A percentile compares a stretch with the other conserved stretches of the same genome.
phyloP scores from a whole-genome alignment of 805 yeast species.

The Saccharomycopsis capsularis region DNA sequence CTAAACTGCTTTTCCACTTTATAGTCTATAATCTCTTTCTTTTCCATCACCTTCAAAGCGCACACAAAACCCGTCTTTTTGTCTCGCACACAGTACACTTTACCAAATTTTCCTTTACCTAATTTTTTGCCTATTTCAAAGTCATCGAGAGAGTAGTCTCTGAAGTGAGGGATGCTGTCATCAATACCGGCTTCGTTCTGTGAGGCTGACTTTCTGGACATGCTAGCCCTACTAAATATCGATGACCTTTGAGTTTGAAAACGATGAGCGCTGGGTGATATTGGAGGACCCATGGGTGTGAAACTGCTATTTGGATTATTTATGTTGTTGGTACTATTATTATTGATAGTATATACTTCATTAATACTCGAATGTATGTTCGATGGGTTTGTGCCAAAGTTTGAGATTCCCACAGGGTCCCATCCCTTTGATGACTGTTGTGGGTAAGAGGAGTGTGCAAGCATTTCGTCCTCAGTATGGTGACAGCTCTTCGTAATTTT shows the following conservation, averaged over 20 bases:
- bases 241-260: not conserved
- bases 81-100: conserved; percentile 83
- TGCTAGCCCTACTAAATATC: not conserved
- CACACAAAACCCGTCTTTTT: conserved; percentile 68
- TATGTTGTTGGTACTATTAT: not conserved
- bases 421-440: conserved; percentile 11
- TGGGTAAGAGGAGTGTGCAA: not conserved
- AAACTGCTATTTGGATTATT: conserved; percentile 2
- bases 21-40: conserved; percentile 64
- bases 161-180: not conserved
- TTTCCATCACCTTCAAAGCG: conserved; percentile 89
- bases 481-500: conserved; percentile 3
- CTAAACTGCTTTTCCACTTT: conserved; percentile 80
- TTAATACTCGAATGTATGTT: too few species aligned
- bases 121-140: conserved; percentile 76
- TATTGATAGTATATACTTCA: not conserved
- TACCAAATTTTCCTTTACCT: conserved; percentile 93
- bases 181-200: not conserved
- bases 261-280: conserved; percentile 8
- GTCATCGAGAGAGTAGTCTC: conserved; percentile 42
- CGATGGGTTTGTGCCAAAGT: not conserved
- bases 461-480: not conserved
- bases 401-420: conserved; percentile 16
- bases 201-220: not conserved
- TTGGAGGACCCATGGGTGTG: conserved; percentile 11